Conservation (phyloP, 495 filamentous ascomycete species). For the Zalerion maritima region DNA sequence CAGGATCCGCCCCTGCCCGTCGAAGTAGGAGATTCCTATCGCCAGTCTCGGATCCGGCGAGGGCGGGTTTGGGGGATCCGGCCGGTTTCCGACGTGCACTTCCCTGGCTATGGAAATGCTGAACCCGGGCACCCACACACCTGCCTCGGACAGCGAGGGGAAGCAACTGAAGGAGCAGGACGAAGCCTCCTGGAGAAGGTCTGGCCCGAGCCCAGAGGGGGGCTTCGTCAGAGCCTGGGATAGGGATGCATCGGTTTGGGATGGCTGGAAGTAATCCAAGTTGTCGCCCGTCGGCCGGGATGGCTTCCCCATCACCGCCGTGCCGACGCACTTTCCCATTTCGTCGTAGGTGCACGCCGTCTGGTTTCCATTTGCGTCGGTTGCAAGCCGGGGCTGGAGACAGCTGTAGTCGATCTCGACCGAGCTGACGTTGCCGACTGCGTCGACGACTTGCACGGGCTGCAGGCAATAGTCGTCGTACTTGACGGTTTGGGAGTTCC, state of each 20-base stretch:
- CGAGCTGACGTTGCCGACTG: slow-evolving; percentile 2
- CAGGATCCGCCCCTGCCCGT: slow-evolving; percentile 4
- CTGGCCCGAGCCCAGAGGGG: no score
- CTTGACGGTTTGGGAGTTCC: neutral
- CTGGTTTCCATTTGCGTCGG: slow-evolving; percentile 12
- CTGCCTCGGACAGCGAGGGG: no score
- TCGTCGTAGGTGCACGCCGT: slow-evolving; percentile 5
- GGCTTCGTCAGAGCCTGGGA: no score
- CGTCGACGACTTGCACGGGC: neutral
- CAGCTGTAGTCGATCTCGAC: slow-evolving; percentile 6
- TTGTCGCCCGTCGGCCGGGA: slow-evolving; percentile 10
- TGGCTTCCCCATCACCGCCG: slow-evolving; percentile 13
- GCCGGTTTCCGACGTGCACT: neutral
- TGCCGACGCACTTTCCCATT: slow-evolving; percentile 10
- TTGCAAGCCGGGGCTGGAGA: slow-evolving; percentile 6
- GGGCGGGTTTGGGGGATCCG: no score
- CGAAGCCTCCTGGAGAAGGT: no score
- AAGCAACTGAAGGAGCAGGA: no score
- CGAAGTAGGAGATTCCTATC: slow-evolving; percentile 3
- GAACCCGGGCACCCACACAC: no score
- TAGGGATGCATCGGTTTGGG: no score
- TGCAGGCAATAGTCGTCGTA: slow-evolving; percentile 5
- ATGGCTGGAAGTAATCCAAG: slow-evolving; percentile 7
- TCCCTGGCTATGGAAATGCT: neutral
- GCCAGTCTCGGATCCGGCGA: neutral